phyloP scores from a whole-genome alignment of 129 eudicot genomes.

The Chrysanthemum makinoi region DNA sequence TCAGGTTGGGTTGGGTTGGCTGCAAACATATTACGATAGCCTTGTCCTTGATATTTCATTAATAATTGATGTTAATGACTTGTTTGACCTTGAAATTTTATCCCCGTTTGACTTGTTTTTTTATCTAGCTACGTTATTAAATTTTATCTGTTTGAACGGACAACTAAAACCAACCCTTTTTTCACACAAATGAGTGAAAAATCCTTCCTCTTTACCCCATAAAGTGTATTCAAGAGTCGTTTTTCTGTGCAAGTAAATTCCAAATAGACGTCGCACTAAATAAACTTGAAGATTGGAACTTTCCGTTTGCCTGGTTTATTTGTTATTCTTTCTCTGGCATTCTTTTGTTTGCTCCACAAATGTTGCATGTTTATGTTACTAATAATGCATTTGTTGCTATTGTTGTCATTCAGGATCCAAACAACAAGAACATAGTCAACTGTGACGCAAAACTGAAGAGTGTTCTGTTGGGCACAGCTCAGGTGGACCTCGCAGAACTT shows the following conservation, averaged over 20 bases:
- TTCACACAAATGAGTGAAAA: too few relatives aligned
- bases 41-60: too few relatives aligned
- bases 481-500: constrained; percentile 83
- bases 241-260: background rate
- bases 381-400: background rate
- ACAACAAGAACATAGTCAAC: constrained; percentile 72
- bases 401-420: constrained; percentile 66
- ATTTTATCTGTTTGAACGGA: too few relatives aligned
- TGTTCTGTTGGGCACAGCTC: constrained; percentile 74
- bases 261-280: background rate
- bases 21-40: too few relatives aligned
- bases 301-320: background rate
- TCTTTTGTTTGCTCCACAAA: background rate
- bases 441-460: constrained; percentile 93
- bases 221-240: too few relatives aligned
- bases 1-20: too few relatives aligned
- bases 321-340: background rate
- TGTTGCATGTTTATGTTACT: background rate
- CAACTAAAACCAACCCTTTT: too few relatives aligned
- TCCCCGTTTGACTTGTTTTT: too few relatives aligned
- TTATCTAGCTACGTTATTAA: too few relatives aligned
- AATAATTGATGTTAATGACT: too few relatives aligned
- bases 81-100: too few relatives aligned
- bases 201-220: too few relatives aligned
- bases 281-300: background rate